Conservation (phyloP, 495 filamentous ascomycete species). For the Trichocladium uniseriatum region DNA sequence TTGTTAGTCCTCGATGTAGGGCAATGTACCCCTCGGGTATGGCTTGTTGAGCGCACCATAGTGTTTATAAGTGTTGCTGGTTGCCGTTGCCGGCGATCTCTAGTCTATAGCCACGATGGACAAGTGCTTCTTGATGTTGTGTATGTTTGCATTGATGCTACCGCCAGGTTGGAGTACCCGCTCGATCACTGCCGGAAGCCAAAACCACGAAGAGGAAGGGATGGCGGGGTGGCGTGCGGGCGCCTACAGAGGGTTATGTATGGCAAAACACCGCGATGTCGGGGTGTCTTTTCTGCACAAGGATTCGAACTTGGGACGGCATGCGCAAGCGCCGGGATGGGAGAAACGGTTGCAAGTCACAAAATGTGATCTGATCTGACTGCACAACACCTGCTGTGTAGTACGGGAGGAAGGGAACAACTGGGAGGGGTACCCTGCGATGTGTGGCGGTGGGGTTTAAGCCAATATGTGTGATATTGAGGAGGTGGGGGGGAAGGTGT, state of each 20-base stretch:
- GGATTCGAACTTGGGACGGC: background rate
- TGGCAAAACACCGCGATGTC: constrained; percentile 17
- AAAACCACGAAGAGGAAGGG: constrained; percentile 29
- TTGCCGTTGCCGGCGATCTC: constrained; percentile 34
- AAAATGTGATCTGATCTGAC: constrained; percentile 6
- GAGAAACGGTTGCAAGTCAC: constrained; percentile 19
- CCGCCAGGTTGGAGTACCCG: constrained; percentile 14
- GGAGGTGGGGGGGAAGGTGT: background rate
- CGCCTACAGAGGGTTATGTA: constrained; percentile 38
- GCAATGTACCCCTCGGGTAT: background rate
- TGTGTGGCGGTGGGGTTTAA: constrained; percentile 6
- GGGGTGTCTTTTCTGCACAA: constrained; percentile 12
- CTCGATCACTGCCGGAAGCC: constrained; percentile 16
- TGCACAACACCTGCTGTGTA: background rate
- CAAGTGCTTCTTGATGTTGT: background rate
- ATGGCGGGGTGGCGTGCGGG: constrained; percentile 28
- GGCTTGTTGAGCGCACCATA: constrained; percentile 16
- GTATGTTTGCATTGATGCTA: background rate
- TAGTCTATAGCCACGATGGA: background rate
- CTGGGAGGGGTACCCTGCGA: constrained; percentile 2
- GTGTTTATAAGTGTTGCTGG: constrained; percentile 9
- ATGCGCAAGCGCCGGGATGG: constrained; percentile 21
- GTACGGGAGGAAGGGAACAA: background rate
- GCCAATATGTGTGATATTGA: constrained; percentile 16
- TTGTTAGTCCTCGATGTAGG: constrained; percentile 13